Percentiles rank a stretch among this genome's conserved stretches.
phyloP scores from a whole-genome alignment of 2,329 filamentous ascomycete species.

The Phyllachora maydis region DNA sequence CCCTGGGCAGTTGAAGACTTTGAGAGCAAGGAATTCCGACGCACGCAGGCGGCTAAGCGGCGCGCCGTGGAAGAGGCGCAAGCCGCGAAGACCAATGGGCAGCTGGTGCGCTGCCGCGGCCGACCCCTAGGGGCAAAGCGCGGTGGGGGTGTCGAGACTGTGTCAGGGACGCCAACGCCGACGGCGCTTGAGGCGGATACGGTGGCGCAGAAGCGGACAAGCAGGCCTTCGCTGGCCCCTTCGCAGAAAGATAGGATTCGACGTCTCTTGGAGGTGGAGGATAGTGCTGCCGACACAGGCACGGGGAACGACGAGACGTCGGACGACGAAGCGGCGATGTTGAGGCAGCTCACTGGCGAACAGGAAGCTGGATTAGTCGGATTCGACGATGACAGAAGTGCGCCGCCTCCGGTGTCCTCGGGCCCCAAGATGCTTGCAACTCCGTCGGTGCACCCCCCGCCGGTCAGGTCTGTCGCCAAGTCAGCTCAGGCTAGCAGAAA shows the following conservation, averaged over 20 bases:
- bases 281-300: conserved; percentile 2
- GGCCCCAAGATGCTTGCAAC: too few relatives aligned
- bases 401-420: too few relatives aligned
- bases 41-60: conserved; percentile 17
- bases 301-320: too few relatives aligned
- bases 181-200: conserved; percentile 8
- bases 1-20: conserved; percentile 32
- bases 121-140: conserved; percentile 1
- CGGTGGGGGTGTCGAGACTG: too few relatives aligned
- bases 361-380: too few relatives aligned
- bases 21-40: conserved; percentile 23
- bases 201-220: conserved; percentile 9
- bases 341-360: too few relatives aligned
- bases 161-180: conserved; percentile 2
- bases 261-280: conserved; percentile 7
- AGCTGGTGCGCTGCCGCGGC: conserved; percentile 1
- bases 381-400: too few relatives aligned
- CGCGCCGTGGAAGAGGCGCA: conserved; percentile 8
- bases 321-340: too few relatives aligned
- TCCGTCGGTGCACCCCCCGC: too few relatives aligned
- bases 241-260: conserved; percentile 13
- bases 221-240: conserved; percentile 17
- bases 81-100: conserved; percentile 3
- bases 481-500: too few relatives aligned
- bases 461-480: too few relatives aligned